phyloP scores from a whole-genome alignment of 2,329 filamentous ascomycete species.

The Endocalyx cinctus region DNA sequence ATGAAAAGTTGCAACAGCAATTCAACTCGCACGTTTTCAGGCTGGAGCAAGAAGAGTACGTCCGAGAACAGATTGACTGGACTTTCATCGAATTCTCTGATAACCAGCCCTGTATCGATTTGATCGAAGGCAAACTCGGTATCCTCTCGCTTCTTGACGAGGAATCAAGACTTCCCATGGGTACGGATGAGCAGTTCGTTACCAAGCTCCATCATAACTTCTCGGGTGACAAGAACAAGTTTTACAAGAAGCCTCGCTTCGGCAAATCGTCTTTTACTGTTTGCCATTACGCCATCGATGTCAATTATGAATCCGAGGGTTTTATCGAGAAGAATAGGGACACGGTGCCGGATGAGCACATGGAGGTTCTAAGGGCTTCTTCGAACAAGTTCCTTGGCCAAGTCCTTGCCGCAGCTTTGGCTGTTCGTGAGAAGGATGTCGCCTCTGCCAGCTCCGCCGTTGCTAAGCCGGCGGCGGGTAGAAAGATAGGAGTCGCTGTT shows the following conservation, averaged over 20 bases:
- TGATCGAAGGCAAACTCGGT: slow-evolving; percentile 96
- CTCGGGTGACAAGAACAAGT: slow-evolving; percentile 82
- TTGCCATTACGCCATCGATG: slow-evolving; percentile 96
- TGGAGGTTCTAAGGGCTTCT: slow-evolving; percentile 83
- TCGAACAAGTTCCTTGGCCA: slow-evolving; percentile 80
- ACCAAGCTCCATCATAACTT: slow-evolving; percentile 96
- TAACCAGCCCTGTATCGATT: slow-evolving; percentile 97
- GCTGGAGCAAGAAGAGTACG: slow-evolving; percentile 95
- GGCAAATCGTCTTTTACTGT: slow-evolving; percentile 97
- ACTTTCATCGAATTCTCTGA: slow-evolving; percentile 99
- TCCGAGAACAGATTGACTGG: slow-evolving; percentile 96
- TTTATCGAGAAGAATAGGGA: slow-evolving; percentile 99
- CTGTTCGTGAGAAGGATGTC: slow-evolving; percentile 84
- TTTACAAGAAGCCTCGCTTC: slow-evolving; percentile 98
- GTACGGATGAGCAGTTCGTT: slow-evolving; percentile 93
- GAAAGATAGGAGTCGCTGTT: slow-evolving; percentile 85
- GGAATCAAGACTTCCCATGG: slow-evolving; percentile 94
- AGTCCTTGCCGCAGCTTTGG: slow-evolving; percentile 79
- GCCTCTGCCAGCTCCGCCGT: slow-evolving; percentile 60
- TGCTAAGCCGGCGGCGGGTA: slow-evolving; percentile 75
- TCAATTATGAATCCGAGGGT: slow-evolving; percentile 97
- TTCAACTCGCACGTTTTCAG: slow-evolving; percentile 99
- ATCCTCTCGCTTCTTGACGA: slow-evolving; percentile 90
- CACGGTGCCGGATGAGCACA: slow-evolving; percentile 96
- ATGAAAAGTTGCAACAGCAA: slow-evolving; percentile 97